Evolutionary conservation across 768 basidiomycete species (phyloP).

Genomic region (Cubamyces lactineus): DNA sequence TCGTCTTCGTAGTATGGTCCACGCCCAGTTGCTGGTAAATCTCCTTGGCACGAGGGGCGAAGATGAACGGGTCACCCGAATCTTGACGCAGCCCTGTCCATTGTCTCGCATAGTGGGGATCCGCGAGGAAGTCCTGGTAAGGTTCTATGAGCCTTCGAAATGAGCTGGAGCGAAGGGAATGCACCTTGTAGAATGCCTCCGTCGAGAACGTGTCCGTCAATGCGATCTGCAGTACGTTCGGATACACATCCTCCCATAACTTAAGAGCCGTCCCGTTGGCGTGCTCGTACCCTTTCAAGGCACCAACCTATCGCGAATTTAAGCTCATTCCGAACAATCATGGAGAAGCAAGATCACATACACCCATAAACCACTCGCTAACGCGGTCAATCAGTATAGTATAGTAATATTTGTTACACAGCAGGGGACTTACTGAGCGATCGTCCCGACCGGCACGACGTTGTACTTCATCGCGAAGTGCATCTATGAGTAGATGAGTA

Average conservation of each 20-base stretch:
- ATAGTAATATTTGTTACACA: not conserved
- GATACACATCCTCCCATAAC: conserved; percentile 84
- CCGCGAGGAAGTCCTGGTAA: conserved; percentile 56
- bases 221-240: conserved; percentile 63
- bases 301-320: conserved; percentile 62
- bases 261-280: conserved; percentile 76
- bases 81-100: conserved; percentile 93
- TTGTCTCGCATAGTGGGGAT: conserved; percentile 61
- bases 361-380: conserved; percentile 93
- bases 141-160: not conserved
- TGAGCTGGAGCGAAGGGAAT: not conserved
- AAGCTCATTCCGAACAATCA: not conserved
- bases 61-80: conserved; percentile 87
- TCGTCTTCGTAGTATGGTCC: conserved; percentile 61
- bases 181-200: conserved; percentile 77
- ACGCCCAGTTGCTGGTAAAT: conserved; percentile 75
- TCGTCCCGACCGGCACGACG: conserved; percentile 73
- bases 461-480: conserved; percentile 81
- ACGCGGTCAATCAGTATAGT: conserved; percentile 4
- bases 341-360: conserved; percentile 31
- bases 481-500: conserved; percentile 48
- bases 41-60: conserved; percentile 71
- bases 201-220: conserved; percentile 97
- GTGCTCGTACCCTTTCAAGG: conserved; percentile 78
- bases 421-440: conserved; percentile 69